phyloP scores from a whole-genome alignment of 495 filamentous ascomycete species.

The Elasticomyces elasticus region DNA sequence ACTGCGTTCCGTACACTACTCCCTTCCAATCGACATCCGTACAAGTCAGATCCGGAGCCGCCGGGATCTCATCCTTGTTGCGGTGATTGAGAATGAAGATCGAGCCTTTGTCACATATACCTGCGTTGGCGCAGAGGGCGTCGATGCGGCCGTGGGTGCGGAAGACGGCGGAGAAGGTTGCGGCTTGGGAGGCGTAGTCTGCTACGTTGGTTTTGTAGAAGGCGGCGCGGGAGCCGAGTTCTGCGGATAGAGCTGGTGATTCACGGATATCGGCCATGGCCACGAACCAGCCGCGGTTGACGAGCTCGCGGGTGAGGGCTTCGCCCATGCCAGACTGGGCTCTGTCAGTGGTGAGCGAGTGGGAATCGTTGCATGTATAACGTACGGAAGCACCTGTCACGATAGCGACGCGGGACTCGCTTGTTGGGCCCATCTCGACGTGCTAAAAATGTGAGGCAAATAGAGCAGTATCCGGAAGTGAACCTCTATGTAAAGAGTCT shows the following conservation, averaged over 20 bases:
- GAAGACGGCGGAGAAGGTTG: slow-evolving; percentile 29
- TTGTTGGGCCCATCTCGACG: neutral
- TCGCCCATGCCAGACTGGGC: slow-evolving; percentile 27
- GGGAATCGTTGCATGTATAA: neutral
- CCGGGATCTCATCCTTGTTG: slow-evolving; percentile 27
- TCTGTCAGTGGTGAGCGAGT: neutral
- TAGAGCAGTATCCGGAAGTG: no score
- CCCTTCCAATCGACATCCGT: slow-evolving; percentile 38
- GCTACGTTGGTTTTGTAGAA: slow-evolving; percentile 32
- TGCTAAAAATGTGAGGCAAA: neutral
- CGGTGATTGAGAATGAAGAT: slow-evolving; percentile 26
- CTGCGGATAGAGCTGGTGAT: slow-evolving; percentile 20
- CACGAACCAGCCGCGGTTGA: slow-evolving; percentile 25
- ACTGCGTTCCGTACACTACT: slow-evolving; percentile 34
- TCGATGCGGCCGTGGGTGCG: slow-evolving; percentile 32
- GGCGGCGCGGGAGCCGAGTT: slow-evolving; percentile 28
- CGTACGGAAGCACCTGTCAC: slow-evolving; percentile 28
- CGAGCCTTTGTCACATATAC: slow-evolving; percentile 33
- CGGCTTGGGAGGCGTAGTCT: slow-evolving; percentile 31
- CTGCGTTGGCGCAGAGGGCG: slow-evolving; percentile 36
- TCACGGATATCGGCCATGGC: slow-evolving; percentile 28
- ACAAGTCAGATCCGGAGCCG: slow-evolving; percentile 28
- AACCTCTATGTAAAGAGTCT: no score
- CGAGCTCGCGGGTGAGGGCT: slow-evolving; percentile 23
- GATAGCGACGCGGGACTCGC: slow-evolving; percentile 21